Conservation (phyloP, 2,329 filamentous ascomycete genomes). For the Apiospora malaysiana region DNA sequence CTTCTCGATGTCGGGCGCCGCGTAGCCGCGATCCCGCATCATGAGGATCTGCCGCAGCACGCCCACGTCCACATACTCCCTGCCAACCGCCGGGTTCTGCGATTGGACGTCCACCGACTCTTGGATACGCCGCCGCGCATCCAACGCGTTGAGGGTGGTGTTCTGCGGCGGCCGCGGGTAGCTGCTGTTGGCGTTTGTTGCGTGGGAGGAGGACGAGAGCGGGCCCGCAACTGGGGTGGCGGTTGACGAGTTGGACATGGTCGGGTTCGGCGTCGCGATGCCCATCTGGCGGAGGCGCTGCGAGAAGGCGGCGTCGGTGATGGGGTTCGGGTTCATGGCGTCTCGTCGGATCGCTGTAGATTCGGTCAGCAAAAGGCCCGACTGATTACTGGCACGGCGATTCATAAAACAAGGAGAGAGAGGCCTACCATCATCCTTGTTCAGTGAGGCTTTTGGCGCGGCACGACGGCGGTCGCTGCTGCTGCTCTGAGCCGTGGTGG, state of each 20-base stretch:
- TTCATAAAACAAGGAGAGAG: slow-evolving; percentile 7
- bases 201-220: slow-evolving; percentile 28
- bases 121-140: slow-evolving; percentile 53
- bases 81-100: slow-evolving; percentile 46
- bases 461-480: neutral
- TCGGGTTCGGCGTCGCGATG: slow-evolving; percentile 59
- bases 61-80: slow-evolving; percentile 54
- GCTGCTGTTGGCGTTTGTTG: slow-evolving; percentile 27
- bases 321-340: slow-evolving; percentile 47
- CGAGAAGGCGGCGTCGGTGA: slow-evolving; percentile 51
- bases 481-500: neutral
- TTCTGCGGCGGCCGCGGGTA: slow-evolving; percentile 42
- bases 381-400: too few species aligned
- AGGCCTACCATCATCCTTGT: slow-evolving; percentile 42
- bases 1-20: slow-evolving; percentile 51
- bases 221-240: slow-evolving; percentile 34
- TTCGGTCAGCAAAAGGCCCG: neutral
- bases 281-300: slow-evolving; percentile 60
- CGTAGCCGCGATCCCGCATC: slow-evolving; percentile 48
- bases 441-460: slow-evolving; percentile 30
- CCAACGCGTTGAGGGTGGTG: slow-evolving; percentile 55
- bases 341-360: slow-evolving; percentile 47
- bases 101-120: slow-evolving; percentile 51
- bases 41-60: slow-evolving; percentile 54
- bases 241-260: slow-evolving; percentile 58